These are phyloP conservation scores for Moesziomyces globuligerus DNA, from an alignment of 1,284 basidiomycete genomes.

Conservation along the genomic window DNA sequence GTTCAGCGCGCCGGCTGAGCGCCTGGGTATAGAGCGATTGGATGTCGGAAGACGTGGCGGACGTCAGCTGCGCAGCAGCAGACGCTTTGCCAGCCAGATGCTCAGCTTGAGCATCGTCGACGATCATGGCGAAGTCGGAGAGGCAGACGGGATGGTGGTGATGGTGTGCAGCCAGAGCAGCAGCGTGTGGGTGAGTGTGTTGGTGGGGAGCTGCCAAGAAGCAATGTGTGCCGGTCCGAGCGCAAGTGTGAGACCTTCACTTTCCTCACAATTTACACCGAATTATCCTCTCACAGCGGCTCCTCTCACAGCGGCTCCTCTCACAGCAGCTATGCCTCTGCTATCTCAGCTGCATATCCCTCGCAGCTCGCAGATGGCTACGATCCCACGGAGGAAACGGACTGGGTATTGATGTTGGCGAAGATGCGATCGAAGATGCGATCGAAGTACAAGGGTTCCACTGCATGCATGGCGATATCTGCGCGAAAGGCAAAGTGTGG, in stretches of 20 bases:
- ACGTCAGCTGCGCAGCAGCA: constrained; percentile 13
- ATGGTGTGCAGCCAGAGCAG: no score
- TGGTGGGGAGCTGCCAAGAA: constrained; percentile 11
- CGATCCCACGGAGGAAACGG: no score
- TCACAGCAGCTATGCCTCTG: no score
- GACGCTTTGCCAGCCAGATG: constrained; percentile 17
- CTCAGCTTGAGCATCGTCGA: constrained; percentile 44
- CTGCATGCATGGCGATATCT: no score
- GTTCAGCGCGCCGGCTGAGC: neutral
- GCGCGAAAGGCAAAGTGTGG: no score
- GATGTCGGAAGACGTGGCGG: constrained; percentile 6
- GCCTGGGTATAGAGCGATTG: constrained; percentile 25
- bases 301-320: neutral
- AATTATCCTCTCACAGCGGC: neutral
- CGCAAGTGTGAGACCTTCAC: constrained; percentile 6
- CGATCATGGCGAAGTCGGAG: neutral
- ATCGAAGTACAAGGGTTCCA: no score
- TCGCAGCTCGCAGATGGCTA: no score
- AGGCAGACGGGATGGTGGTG: neutral
- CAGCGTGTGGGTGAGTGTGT: constrained; percentile 3
- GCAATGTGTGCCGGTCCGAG: constrained; percentile 10
- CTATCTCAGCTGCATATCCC: no score
- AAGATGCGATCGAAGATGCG: no score
- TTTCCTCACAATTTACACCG: no score
- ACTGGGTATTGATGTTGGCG: constrained; percentile 17